Conservation (phyloP, 495 filamentous ascomycete species). For the Hypoxylon lienhwacheense region DNA sequence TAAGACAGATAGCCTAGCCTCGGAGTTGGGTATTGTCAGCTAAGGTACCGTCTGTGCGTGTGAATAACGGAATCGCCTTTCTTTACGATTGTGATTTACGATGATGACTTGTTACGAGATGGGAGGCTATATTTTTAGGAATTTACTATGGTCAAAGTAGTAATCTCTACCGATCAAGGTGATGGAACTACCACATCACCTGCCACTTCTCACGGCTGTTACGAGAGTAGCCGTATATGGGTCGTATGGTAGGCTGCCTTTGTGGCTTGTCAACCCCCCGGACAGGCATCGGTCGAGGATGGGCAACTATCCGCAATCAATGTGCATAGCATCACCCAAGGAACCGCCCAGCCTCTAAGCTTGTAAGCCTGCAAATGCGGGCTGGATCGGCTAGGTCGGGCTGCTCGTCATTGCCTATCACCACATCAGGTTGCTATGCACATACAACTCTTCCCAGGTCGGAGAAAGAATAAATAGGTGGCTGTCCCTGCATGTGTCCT, state of each 20-base stretch:
- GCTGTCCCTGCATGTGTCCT: slow-evolving; percentile 25
- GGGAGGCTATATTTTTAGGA: slow-evolving; percentile 5
- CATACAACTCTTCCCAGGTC: slow-evolving; percentile 6
- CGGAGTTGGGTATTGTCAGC: slow-evolving; percentile 4
- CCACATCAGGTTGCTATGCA: slow-evolving; percentile 32
- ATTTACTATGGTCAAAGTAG: slow-evolving; percentile 9
- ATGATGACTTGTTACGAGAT: slow-evolving; percentile 25
- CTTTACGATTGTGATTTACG: too few relatives aligned
- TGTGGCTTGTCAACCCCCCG: slow-evolving; percentile 29
- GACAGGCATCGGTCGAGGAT: slow-evolving; percentile 29
- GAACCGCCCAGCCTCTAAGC: slow-evolving; percentile 22
- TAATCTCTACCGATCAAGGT: slow-evolving; percentile 4
- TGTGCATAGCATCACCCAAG: slow-evolving; percentile 26
- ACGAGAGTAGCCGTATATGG: slow-evolving; percentile 14
- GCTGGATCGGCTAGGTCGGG: slow-evolving; percentile 33
- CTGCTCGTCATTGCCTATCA: slow-evolving; percentile 30
- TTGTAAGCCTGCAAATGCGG: slow-evolving; percentile 32
- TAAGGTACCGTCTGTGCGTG: not conserved
- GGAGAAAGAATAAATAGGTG: slow-evolving; percentile 33
- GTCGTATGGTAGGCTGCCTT: slow-evolving; percentile 28
- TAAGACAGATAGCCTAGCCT: slow-evolving; percentile 20
- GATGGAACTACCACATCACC: slow-evolving; percentile 11
- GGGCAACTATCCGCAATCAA: slow-evolving; percentile 23
- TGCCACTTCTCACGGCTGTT: slow-evolving; percentile 13
- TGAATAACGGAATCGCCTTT: slow-evolving; percentile 1